Conservation (phyloP, 192 early-diverging fungal genomes). For the Umbelopsis vinacea region DNA sequence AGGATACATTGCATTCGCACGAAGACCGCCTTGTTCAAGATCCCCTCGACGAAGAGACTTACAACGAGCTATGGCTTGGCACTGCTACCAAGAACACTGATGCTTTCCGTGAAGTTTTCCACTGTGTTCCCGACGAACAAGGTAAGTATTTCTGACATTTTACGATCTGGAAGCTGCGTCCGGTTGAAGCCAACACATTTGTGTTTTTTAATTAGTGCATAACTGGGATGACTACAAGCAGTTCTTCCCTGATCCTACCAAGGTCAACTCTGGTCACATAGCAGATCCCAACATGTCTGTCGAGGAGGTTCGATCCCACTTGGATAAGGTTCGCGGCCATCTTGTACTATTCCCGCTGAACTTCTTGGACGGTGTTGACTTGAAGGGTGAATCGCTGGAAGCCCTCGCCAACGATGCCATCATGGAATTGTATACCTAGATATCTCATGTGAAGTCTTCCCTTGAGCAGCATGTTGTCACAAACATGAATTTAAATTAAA, state of each 20-base stretch:
- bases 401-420: slow-evolving; percentile 30
- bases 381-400: slow-evolving; percentile 44
- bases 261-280: slow-evolving; percentile 53
- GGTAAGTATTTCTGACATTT: slow-evolving; percentile 24
- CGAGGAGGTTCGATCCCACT: slow-evolving; percentile 39
- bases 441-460: background rate
- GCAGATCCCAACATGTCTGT: slow-evolving; percentile 48
- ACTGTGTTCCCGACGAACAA: slow-evolving; percentile 83
- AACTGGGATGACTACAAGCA: slow-evolving; percentile 57
- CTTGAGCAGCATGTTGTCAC: background rate
- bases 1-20: slow-evolving; percentile 33
- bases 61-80: slow-evolving; percentile 59
- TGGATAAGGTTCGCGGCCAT: slow-evolving; percentile 55
- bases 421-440: slow-evolving; percentile 42
- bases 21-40: slow-evolving; percentile 60
- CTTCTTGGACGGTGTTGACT: slow-evolving; percentile 55
- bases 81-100: slow-evolving; percentile 71
- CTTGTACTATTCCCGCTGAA: slow-evolving; percentile 57
- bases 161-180: no score
- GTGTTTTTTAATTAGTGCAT: slow-evolving; percentile 30
- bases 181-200: background rate
- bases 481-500: slow-evolving; percentile 6
- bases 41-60: slow-evolving; percentile 69
- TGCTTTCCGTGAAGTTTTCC: slow-evolving; percentile 81
- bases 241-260: slow-evolving; percentile 51